Percentiles rank a stretch among this genome's conserved stretches.
These are phyloP conservation scores for Penicillium sp. DNA, from an alignment of 2,329 filamentous ascomycete genomes.

Conservation along the genomic window DNA sequence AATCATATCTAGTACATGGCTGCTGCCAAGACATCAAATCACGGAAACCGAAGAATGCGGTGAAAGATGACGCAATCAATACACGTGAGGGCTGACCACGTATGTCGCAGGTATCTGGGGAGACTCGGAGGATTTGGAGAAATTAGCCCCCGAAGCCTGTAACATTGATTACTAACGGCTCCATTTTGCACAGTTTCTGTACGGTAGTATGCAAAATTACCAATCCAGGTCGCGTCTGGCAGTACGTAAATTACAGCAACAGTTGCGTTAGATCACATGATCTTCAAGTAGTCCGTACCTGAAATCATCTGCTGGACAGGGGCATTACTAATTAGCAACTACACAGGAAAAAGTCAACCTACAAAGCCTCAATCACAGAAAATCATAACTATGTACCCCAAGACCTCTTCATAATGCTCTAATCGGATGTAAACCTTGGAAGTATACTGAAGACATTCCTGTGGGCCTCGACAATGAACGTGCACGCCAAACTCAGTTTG, in stretches of 20 bases:
- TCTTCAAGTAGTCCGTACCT: no score
- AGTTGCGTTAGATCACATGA: no score
- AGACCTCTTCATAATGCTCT: no score
- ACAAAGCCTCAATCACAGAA: no score
- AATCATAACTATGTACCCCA: no score
- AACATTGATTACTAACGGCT: not conserved
- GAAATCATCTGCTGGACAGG: no score
- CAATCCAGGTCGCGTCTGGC: not conserved
- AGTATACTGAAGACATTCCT: not conserved
- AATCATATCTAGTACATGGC: not conserved
- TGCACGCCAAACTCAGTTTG: not conserved
- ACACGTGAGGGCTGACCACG: not conserved
- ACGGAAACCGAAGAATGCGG: conserved; percentile 8
- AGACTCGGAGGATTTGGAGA: not conserved
- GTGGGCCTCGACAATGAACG: not conserved
- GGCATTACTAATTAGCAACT: no score
- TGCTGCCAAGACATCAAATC: not conserved
- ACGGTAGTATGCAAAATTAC: no score
- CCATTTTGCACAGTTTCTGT: no score
- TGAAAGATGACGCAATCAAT: conserved; percentile 13
- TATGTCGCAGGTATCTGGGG: not conserved
- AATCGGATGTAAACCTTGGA: no score
- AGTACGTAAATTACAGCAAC: not conserved
- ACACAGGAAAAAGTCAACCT: no score
- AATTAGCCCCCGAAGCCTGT: not conserved